These are phyloP conservation scores for Rhytidhysteron rufulum DNA, from an alignment of 2,329 filamentous ascomycete species.

Conservation along the genomic window DNA sequence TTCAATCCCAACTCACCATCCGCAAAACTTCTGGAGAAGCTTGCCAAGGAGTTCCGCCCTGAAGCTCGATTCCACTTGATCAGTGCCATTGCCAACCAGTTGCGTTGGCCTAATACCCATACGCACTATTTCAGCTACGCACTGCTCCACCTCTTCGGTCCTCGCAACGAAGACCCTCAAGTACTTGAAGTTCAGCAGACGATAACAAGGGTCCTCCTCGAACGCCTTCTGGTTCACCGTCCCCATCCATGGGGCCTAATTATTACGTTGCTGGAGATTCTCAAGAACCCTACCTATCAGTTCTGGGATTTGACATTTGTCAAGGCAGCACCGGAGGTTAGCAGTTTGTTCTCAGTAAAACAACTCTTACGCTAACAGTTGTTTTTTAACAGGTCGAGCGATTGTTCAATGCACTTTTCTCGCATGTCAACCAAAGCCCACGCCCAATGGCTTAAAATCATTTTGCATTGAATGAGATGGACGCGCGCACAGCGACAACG, in stretches of 20 bases:
- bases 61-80: constrained; percentile 83
- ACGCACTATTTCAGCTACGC: constrained; percentile 91
- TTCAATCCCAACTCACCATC: constrained; percentile 66
- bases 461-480: too few species aligned
- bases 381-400: constrained; percentile 39
- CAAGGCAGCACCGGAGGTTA: constrained; percentile 82
- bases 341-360: constrained; percentile 13
- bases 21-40: constrained; percentile 67
- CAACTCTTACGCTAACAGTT: constrained; percentile 6
- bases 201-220: constrained; percentile 82
- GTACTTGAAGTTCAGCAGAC: constrained; percentile 83
- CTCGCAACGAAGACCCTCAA: constrained; percentile 52
- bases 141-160: constrained; percentile 75
- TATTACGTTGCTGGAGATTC: constrained; percentile 79
- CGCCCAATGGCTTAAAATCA: constrained; percentile 28
- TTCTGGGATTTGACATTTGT: constrained; percentile 94
- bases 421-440: constrained; percentile 47
- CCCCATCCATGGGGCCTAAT: constrained; percentile 96
- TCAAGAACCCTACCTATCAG: constrained; percentile 85
- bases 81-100: constrained; percentile 81
- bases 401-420: constrained; percentile 44
- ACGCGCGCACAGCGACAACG: too few species aligned
- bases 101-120: constrained; percentile 83
- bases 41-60: constrained; percentile 70
- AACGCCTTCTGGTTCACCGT: constrained; percentile 82